Conservation (phyloP, 352 stramenopile species). For the Salisapilia sapeloensis region DNA sequence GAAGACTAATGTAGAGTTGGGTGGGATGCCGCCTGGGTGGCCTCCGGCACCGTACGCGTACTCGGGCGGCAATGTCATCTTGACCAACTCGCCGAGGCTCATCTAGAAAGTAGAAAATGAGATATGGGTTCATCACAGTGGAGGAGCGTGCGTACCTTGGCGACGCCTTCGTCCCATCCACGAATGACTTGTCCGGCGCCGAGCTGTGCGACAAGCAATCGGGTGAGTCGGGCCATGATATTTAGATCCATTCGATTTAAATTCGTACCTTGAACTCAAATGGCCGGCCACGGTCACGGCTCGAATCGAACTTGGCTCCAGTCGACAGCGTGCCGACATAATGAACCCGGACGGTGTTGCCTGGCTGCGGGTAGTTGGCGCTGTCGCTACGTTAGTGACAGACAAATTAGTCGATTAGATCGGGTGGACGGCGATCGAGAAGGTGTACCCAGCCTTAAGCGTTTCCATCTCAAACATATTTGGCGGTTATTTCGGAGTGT, state of each 20-base stretch:
- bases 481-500: too few species aligned
- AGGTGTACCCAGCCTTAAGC: constrained; percentile 44
- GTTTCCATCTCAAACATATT: constrained; percentile 65
- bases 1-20: constrained; percentile 86
- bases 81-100: constrained; percentile 87
- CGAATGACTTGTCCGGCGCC: constrained; percentile 63
- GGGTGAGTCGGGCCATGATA: neutral
- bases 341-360: constrained; percentile 58
- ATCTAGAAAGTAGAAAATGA: constrained; percentile 20
- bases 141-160: constrained; percentile 7
- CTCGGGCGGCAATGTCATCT: constrained; percentile 84
- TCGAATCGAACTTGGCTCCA: constrained; percentile 75
- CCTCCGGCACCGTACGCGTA: constrained; percentile 88
- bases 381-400: constrained; percentile 24
- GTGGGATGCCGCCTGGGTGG: constrained; percentile 80
- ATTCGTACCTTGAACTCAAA: constrained; percentile 48
- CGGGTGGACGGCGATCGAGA: neutral
- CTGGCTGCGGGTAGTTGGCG: constrained; percentile 51
- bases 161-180: constrained; percentile 61
- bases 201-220: constrained; percentile 11
- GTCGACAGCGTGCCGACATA: constrained; percentile 61
- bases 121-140: neutral
- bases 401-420: neutral
- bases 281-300: constrained; percentile 45
- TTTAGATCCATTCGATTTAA: neutral